Evolutionary conservation across 495 filamentous ascomycete species (phyloP).

Genomic region (Daldinia loculata): DNA sequence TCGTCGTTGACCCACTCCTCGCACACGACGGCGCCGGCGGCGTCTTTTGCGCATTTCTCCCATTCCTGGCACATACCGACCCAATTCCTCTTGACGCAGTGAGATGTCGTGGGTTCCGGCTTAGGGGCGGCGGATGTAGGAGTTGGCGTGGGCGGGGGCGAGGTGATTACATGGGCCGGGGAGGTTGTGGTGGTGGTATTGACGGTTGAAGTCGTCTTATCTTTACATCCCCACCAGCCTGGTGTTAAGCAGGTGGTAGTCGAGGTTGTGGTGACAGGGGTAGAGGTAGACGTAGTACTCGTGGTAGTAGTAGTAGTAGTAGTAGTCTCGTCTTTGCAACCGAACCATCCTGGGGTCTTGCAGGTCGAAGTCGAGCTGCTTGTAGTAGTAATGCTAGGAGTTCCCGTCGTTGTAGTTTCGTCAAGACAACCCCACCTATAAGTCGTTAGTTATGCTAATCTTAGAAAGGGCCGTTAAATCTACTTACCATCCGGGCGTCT

Average conservation of each 20-base stretch:
- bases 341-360: constrained; percentile 73
- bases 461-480: neutral
- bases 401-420: constrained; percentile 60
- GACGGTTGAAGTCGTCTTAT: constrained; percentile 52
- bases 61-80: constrained; percentile 55
- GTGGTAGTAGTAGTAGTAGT: constrained; percentile 49
- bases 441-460: constrained; percentile 8
- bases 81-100: constrained; percentile 53
- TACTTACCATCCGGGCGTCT: constrained; percentile 78
- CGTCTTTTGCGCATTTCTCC: constrained; percentile 15
- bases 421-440: constrained; percentile 71
- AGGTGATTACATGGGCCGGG: constrained; percentile 48
- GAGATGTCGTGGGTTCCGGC: constrained; percentile 37
- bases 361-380: constrained; percentile 60
- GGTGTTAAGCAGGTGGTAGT: constrained; percentile 68
- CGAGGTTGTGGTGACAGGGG: constrained; percentile 56
- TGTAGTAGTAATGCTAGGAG: constrained; percentile 54
- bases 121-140: constrained; percentile 33
- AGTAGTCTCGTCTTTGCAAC: constrained; percentile 64
- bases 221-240: constrained; percentile 68
- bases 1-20: constrained; percentile 39
- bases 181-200: constrained; percentile 41
- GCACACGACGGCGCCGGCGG: neutral
- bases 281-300: constrained; percentile 49
- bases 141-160: constrained; percentile 45